These are phyloP conservation scores for Aureobasidium sp. DNA, from an alignment of 2,329 filamentous ascomycete species.

Conservation along the genomic window DNA sequence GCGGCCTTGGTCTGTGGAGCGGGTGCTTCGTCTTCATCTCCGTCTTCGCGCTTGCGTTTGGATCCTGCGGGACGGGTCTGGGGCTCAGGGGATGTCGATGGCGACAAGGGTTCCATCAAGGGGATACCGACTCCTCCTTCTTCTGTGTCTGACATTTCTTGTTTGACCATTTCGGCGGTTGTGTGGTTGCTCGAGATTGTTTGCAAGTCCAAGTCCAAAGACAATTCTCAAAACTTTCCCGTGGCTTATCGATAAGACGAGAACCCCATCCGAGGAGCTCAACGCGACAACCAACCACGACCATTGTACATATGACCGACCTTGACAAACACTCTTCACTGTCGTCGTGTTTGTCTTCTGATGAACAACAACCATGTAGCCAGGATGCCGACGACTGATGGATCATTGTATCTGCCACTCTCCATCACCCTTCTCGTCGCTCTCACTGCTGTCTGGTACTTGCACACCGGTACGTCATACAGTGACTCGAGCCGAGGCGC, in stretches of 20 bases:
- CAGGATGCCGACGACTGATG: neutral
- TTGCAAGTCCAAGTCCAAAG: neutral
- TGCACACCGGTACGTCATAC: neutral
- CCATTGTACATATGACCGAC: neutral
- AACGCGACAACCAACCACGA: neutral
- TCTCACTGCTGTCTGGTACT: neutral
- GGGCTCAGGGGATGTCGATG: constrained; percentile 19
- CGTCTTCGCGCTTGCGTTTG: constrained; percentile 35
- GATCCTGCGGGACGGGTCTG: constrained; percentile 21
- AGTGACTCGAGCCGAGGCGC: neutral
- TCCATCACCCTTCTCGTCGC: neutral
- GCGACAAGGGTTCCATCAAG: constrained; percentile 35
- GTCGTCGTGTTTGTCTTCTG: neutral
- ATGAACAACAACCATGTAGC: neutral
- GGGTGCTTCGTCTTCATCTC: constrained; percentile 22
- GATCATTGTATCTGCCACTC: neutral
- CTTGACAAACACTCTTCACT: neutral
- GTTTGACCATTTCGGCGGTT: neutral
- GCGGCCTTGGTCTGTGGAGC: constrained; percentile 23
- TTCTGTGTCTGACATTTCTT: constrained; percentile 37
- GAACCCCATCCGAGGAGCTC: neutral
- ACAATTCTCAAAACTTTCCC: constrained; percentile 3
- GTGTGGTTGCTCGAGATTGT: neutral
- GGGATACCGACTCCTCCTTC: constrained; percentile 33
- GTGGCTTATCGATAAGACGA: neutral